Evolutionary conservation across 192 early-diverging fungal genomes (phyloP), one percentile per base, ranked within the genome.

Genomic region (Coemansia sp.): DNA sequence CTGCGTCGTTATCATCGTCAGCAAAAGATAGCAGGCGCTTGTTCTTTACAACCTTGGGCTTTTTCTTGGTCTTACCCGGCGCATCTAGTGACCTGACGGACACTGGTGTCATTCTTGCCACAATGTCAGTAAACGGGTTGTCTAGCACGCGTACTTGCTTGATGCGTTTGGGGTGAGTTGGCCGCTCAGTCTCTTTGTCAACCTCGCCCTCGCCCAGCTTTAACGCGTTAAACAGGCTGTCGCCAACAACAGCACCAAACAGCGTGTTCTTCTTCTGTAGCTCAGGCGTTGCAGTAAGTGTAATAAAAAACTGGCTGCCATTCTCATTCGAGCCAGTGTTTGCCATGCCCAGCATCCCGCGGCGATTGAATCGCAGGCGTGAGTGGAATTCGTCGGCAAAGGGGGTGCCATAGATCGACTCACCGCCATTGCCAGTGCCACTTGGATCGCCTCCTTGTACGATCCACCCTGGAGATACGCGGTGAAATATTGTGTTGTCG

Each of bases 381-480:
- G 92, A 91, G 73, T 98, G 96, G 68, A 94, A 93, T 70, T 98
- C 96, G 62, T 96, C 93, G 4, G 76, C 83, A 85, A 98, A 95
- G 1, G 90, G 90, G 54, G 84, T 71, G 17, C 89, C 93, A 62
- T 90, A 94, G 16, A 91, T 84, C 16, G 94, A 95, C 63, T 93
- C 93, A 1, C 96, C 96, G 47, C 96, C 76, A 65, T 83, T 69
- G 0, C 91, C 90, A 3, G 86, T 92, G 17, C 93, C 94, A 14
- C 93, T 93, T 0, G 96, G 96, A 75, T 98, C 96, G 10, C 96
- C 96, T 26, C 92, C 91, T 70, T 98, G 96, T 5, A 95, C 87
- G 67, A 96, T 93, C 76, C 96, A 98, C 35, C 85, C 85, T n/a
- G 91, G 86, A 22, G 96, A 87, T 9, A 94, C 74, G 5, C 96